Evolutionary conservation across 306 rosid species (phyloP), one percentile per base, ranked within the genome.

Genomic region (Benincasa hispida): DNA sequence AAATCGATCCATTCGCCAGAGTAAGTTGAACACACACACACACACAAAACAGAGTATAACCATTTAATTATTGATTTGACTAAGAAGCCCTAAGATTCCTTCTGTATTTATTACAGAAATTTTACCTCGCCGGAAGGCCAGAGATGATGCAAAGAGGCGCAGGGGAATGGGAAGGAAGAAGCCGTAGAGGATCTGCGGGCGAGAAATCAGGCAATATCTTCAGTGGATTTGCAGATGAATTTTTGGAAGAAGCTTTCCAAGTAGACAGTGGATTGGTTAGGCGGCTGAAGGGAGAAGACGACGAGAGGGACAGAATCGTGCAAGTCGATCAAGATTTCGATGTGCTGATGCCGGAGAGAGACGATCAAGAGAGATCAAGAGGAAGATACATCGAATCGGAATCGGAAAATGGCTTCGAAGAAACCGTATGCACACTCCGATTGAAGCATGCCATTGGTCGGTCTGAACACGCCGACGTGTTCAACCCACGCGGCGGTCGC

Each of bases 401-500:
- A 59, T n/a, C 34, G 4, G 73, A 37, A 15, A 82, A 82, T 69
- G 85, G 82, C 50, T 27, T 82, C 1, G 85, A 82, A 62, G 85
- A 82, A 79, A 82, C 80, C 63, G 2, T 82, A 5, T 82, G 85
- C 78, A 66, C 85, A 14, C 75, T 75, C 17, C 69, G 82, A 32
- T 79, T 82, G 50, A 72, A 59, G 34, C 74, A 68, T 12, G 72
- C 75, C 73, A 53, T 69, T 47, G 78, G 50, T n/a, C 74, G 80
- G 50, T 41, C 85, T 1, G 62, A 72, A 12, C 75, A 35, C 34
- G 85, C 85, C 13, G 82, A 82, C 37, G 32, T 79, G 3, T 82
- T 66, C 68, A 82, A 82, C 79, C 80, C 82, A n/a, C 85, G 80
- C 5, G 85, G 75, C 50, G 85, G 85, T 42, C 73, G 73, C 24